These are phyloP conservation scores for Taiwanofungus camphoratus DNA, from an alignment of 1,284 basidiomycete genomes.

Conservation along the genomic window DNA sequence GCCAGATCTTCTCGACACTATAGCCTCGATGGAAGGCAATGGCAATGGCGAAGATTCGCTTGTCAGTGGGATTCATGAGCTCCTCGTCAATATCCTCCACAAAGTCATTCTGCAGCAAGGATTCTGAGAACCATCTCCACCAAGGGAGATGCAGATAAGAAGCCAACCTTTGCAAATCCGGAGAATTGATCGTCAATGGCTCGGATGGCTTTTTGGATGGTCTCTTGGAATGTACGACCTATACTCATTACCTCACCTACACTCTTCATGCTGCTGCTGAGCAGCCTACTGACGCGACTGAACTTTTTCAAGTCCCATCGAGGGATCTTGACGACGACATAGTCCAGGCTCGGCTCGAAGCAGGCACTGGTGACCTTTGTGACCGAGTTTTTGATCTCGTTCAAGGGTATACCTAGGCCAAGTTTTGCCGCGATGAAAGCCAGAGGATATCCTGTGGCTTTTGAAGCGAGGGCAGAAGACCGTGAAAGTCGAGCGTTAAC, in stretches of 20 bases:
- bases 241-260: constrained; percentile 99
- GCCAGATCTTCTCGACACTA: constrained; percentile 92
- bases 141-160: not conserved
- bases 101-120: constrained; percentile 63
- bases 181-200: constrained; percentile 93
- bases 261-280: constrained; percentile 97
- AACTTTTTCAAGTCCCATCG: constrained; percentile 99
- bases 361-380: constrained; percentile 96
- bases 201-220: constrained; percentile 95
- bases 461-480: constrained; percentile 96
- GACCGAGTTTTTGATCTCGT: constrained; percentile 97
- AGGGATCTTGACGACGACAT: constrained; percentile 97
- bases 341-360: constrained; percentile 97
- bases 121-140: not conserved
- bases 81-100: constrained; percentile 85
- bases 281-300: constrained; percentile 78
- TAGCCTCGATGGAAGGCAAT: constrained; percentile 88
- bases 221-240: constrained; percentile 96
- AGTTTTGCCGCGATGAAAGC: constrained; percentile 99
- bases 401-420: constrained; percentile 93
- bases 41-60: constrained; percentile 88
- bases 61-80: constrained; percentile 84
- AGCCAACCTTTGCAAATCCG: constrained; percentile 81
- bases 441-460: constrained; percentile 97
- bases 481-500: constrained; percentile 99